Conservation (phyloP, 2,329 filamentous ascomycete genomes). For the Didymella sp. region DNA sequence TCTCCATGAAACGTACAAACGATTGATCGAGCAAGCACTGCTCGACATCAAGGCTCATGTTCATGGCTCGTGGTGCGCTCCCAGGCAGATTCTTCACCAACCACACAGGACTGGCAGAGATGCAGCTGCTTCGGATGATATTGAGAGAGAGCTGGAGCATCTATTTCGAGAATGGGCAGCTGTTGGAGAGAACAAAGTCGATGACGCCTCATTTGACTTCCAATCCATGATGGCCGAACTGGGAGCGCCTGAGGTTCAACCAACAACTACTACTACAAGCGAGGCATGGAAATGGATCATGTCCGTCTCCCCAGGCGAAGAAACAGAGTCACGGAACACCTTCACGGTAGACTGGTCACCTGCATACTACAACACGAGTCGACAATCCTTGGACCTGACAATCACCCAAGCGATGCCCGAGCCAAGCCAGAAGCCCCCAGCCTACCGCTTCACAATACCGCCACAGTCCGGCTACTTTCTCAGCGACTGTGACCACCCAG, state of each 20-base stretch:
- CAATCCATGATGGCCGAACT: constrained; percentile 47
- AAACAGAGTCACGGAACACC: constrained; percentile 14
- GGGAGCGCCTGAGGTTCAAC: constrained; percentile 31
- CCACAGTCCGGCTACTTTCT: constrained; percentile 58
- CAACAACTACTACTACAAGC: constrained; percentile 20
- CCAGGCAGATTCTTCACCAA: constrained; percentile 34
- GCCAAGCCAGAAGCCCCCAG: constrained; percentile 11
- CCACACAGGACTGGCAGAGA: constrained; percentile 22
- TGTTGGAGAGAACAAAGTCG: constrained; percentile 30
- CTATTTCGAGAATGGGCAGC: constrained; percentile 42
- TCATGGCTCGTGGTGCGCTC: constrained; percentile 35
- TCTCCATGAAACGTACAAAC: constrained; percentile 49
- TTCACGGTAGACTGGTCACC: constrained; percentile 30
- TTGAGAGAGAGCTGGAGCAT: constrained; percentile 40
- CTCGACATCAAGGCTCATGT: constrained; percentile 38
- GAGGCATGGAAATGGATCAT: constrained; percentile 35
- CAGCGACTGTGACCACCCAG: constrained; percentile 53
- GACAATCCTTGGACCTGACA: constrained; percentile 33
- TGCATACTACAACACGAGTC: constrained; percentile 40
- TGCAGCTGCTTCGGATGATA: constrained; percentile 29
- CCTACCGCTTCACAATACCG: constrained; percentile 56
- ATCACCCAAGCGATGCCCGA: constrained; percentile 23
- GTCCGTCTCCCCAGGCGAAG: constrained; percentile 35
- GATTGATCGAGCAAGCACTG: constrained; percentile 51
- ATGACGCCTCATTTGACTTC: constrained; percentile 39